Evolutionary conservation across 2,329 filamentous ascomycete species (phyloP).

Genomic region (Penicillium olsonii): DNA sequence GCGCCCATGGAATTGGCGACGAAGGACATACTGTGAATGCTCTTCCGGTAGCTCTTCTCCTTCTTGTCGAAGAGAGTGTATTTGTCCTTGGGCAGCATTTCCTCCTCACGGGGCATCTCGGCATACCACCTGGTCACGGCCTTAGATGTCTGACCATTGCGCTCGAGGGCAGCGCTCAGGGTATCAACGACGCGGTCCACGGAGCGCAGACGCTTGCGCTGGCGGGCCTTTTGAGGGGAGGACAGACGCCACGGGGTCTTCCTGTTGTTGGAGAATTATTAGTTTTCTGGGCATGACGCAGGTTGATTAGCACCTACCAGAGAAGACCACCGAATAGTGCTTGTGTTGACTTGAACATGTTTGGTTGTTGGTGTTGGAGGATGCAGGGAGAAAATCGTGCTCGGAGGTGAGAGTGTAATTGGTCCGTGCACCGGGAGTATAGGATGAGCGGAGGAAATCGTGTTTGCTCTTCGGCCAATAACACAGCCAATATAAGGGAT

Average conservation of each 20-base stretch:
- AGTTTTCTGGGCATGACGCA: conserved; percentile 6
- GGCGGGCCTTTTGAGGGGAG: conserved; percentile 82
- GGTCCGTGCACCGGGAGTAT: conserved; percentile 20
- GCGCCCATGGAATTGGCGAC: not conserved
- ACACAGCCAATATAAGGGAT: not conserved
- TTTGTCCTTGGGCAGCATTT: conserved; percentile 96
- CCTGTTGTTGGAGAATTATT: conserved; percentile 52
- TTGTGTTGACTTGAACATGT: conserved; percentile 82
- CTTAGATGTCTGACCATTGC: conserved; percentile 69
- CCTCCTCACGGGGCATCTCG: conserved; percentile 92
- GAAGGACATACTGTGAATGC: conserved; percentile 83
- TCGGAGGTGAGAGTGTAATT: conserved; percentile 23
- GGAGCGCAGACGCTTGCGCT: conserved; percentile 76
- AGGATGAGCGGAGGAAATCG: not conserved
- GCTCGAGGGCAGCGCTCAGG: conserved; percentile 74
- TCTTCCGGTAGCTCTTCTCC: conserved; percentile 92
- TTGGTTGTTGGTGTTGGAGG: conserved; percentile 30
- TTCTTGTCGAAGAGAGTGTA: conserved; percentile 98
- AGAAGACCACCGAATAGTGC: conserved; percentile 77
- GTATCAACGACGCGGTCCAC: conserved; percentile 88
- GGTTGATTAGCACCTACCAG: conserved; percentile 59
- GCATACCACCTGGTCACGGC: conserved; percentile 86
- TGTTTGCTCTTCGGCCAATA: not conserved
- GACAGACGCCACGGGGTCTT: conserved; percentile 98
- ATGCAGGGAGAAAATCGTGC: conserved; percentile 26